Base-by-base conservation (phyloP, 2,329 filamentous ascomycete genomes). In the Madurella fahalii region DNA sequence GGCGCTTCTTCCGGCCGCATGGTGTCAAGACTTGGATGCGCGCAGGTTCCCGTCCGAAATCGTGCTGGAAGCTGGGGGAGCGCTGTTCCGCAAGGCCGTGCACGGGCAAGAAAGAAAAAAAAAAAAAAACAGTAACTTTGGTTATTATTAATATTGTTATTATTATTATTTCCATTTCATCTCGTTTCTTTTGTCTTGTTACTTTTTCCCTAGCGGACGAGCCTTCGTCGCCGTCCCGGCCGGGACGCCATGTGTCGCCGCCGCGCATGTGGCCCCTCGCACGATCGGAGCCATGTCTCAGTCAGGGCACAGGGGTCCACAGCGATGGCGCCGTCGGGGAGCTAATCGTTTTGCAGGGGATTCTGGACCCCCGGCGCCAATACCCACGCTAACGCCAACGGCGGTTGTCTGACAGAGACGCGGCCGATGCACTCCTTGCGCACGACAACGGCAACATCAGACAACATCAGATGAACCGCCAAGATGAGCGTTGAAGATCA, bases 251-350 rank as follows among this genome's bases (percentile, higher is more conserved):
- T 57, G 56, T 60, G 54, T 49, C n/a, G n/a, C 51, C 25, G 44
- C 44, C 17, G 32, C 44, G 30, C 46, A 47, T 52, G 42, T 43
- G 46, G 37, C n/a, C 25, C 15, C 34, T 58, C 55, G 49, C 49
- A 52, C 56, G 58, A 62, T 60, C 61, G 54, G 46, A 47, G 42
- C 40, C 53, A 57, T 63, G 59, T 64, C 61, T 57, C 53, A 57
- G 53, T 41, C 56, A 46, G 47, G 52, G 41, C 11, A 47, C 50
- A 46, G 20, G 25, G 52, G 41, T 50, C 58, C 54, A 53, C 56
- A 50, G 40, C 48, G 51, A 59, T 59, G 53, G 59, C 58, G 54
- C 57, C 54, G 50, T 53, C 51, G 41, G 17, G 52, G 56, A 52
- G 56, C 50, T 52, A 17, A 18, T 51, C 41, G 41, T 46, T 55